Percentiles rank a stretch among this genome's conserved stretches.
These are phyloP conservation scores for Metrosideros polymorpha DNA, from an alignment of 441 rosid species.

Conservation along the genomic window DNA sequence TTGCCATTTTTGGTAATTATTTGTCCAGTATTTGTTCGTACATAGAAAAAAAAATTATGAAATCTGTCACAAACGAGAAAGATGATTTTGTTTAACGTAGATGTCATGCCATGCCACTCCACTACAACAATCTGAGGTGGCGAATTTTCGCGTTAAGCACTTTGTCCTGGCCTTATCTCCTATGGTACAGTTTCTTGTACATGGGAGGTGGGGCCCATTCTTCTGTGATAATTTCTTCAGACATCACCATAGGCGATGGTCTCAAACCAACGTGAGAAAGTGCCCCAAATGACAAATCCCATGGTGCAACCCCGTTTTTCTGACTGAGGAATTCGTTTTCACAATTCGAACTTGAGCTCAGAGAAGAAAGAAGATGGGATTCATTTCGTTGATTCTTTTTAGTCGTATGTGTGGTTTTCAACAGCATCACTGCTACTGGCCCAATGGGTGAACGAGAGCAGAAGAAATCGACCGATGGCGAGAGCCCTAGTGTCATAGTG, in stretches of 20 bases:
- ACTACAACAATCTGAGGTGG: not conserved
- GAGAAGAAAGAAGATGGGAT: not conserved
- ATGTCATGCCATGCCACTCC: not conserved
- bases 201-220: not conserved
- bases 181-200: not conserved
- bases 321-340: not conserved
- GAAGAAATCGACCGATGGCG: slow-evolving; percentile 4
- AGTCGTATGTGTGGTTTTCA: not conserved
- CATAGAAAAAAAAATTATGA: not conserved
- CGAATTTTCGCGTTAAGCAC: not conserved
- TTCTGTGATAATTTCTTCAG: not conserved
- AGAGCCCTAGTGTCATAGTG: slow-evolving; percentile 12
- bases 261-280: too few species aligned
- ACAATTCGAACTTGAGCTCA: not conserved
- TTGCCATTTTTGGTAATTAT: not conserved
- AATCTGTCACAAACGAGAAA: not conserved
- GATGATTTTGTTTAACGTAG: not conserved
- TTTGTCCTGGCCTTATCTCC: not conserved
- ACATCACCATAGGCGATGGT: not conserved
- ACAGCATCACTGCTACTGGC: not conserved
- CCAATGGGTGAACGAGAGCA: not conserved
- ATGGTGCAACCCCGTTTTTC: not conserved
- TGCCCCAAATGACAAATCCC: not conserved
- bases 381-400: not conserved
- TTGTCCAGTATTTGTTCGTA: not conserved